Base-by-base conservation (phyloP, 768 basidiomycete species). In the Amanita brunnescens region DNA sequence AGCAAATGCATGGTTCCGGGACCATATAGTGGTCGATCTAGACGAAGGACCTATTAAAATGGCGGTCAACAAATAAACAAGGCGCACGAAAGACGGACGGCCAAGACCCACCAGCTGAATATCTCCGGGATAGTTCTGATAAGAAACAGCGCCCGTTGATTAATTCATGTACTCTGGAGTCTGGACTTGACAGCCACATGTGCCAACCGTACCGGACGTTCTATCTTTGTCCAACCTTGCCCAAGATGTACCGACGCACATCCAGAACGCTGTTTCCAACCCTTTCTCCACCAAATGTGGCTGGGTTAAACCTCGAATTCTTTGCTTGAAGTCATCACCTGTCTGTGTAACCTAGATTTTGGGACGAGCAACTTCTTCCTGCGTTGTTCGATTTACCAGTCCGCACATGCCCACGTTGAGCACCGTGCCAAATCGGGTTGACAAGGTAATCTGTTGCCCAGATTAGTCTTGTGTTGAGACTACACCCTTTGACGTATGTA, bases 91-190 rank as follows among this genome's bases (percentile, higher is more conserved):
- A n/a, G n/a, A n/a, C n/a, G n/a, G n/a, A n/a, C n/a, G n/a, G n/a
- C n/a, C n/a, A n/a, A n/a, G n/a, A n/a, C n/a, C n/a, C n/a, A n/a
- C n/a, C n/a, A n/a, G n/a, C n/a, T n/a, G n/a, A n/a, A n/a, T n/a
- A n/a, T n/a, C n/a, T n/a, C n/a, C n/a, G n/a, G n/a, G n/a, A n/a
- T n/a, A n/a, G n/a, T n/a, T n/a, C n/a, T n/a, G n/a, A n/a, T n/a
- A n/a, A n/a, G n/a, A n/a, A n/a, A n/a, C n/a, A n/a, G n/a, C 53
- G 55, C 29, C 51, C 55, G n/a, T 44, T 37, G 16, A 56, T 52
- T 33, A 30, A 47, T n/a, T 44, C 55, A 2, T 56, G 53, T 34
- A 46, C 46, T n/a, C n/a, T n/a, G n/a, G 32, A 37, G n/a, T n/a
- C n/a, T 49, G 21, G 55, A 56, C 24, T 52, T 56, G 24, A 34